Evolutionary conservation across 331 rosid genomes (phyloP), one percentile per base, ranked within the genome.

Genomic region (Telfairia occidentalis): DNA sequence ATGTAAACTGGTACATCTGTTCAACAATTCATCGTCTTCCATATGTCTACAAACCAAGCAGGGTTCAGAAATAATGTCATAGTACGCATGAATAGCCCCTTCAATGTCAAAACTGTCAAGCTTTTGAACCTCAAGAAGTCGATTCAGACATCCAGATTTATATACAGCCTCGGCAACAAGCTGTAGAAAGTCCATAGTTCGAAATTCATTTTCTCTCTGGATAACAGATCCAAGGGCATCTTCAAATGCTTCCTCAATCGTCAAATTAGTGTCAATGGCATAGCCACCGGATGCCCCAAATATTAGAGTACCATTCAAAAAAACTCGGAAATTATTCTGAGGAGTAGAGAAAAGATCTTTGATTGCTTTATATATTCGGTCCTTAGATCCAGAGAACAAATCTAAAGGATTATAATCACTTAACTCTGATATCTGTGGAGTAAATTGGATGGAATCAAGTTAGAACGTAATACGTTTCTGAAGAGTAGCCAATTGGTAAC

Each of bases 241-340:
- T 86, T 92, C 99, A 85, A 95, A 90, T 79, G 89, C 85, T 78
- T 82, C 84, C 18, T 85, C 81, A 75, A 75, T 77, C 61, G 5
- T 75, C 67, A 78, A 58, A 75, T 84, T 86, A 71, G 96, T 88
- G 76, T 83, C 43, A 52, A 67, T 76, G 19, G 92, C 92, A 78
- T 79, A 81, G 74, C 93, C 87, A 79, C 97, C 96, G 78, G 83
- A 76, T 32, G 83, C 87, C 71, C 97, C 97, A 86, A 90, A 87
- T 84, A 90, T 81, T 80, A 87, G 83, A 77, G 90, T 84, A 79
- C 99, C 97, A 77, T 95, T 90, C 70, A 85, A 82, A 77, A 95
- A 95, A 66, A 92, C 93, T 69, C 96, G 96, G 60, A 91, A 92
- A 78, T 95, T 95, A 77, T 95, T 95, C 81, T 95, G 99, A 55